Evolutionary conservation across 805 yeast species (phyloP), one percentile per base, ranked within the genome.

Genomic region (Cyberlindnera samutprakarnensis): DNA sequence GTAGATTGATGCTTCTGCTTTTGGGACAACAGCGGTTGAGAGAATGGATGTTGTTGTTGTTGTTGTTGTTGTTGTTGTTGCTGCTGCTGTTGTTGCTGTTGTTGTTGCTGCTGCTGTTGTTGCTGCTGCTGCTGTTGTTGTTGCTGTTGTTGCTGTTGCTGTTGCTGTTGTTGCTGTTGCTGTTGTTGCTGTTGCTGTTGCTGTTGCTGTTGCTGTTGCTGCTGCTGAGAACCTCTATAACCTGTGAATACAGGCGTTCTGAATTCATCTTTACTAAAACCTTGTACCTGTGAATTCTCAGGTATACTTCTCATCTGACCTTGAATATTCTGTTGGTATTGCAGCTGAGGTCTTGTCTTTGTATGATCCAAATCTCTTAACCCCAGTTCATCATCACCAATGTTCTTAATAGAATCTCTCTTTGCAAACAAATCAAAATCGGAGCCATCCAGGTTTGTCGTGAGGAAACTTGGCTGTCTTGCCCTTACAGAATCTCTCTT

Each of bases 401-500:
- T 6, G 18, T 42, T 39, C 31, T 50, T 50, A 7, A 50, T 37
- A 2, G 55, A 51, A 35, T 51, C 55, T 32, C 53, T 46, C 26
- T 48, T 50, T 2, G 50, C 35, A 25, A 50, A 50, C 26, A 49
- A 37, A 22, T 50, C 55, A 34, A 47, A 48, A 23, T 50, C 50
- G 14, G 44, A 43, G 2, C 45, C 36, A 24, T 49, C 55, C n/a
- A 38, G 32, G 26, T 39, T 36, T 18, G 43, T 33, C 13, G 44
- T 47, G n/a, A 46, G 27, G 27, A 50, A 47, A 25, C 53, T 50
- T 31, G 55, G 46, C n/a, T 40, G 49, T 36, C 53, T 46, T 14
- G 43, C 16, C 41, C 41, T 42, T 6, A 44, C 36, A 8, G 53
- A 47, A 29, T 49, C 54, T 33, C 52, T 43, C 25, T 47, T 49